A percentile compares a stretch with the other conserved stretches of the same genome.
These are phyloP conservation scores for Aspergillus proliferans DNA, from an alignment of 2,329 filamentous ascomycete species.

Conservation along the genomic window DNA sequence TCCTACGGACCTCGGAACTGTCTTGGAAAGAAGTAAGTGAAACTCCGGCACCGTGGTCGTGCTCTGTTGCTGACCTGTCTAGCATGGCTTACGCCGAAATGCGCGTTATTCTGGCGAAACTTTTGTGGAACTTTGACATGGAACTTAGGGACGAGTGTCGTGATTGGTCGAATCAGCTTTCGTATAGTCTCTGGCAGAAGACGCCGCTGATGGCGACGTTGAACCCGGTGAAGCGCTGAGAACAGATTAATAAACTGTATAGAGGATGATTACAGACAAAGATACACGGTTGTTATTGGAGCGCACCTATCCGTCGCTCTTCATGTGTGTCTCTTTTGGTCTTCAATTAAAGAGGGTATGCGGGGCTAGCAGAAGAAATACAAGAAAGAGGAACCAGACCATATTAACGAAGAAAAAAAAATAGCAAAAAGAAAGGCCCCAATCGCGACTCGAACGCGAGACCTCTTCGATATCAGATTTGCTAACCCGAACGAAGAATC, in stretches of 20 bases:
- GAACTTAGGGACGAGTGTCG: not conserved
- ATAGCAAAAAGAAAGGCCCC: not conserved
- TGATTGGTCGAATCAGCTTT: slow-evolving; percentile 1
- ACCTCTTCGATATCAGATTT: not conserved
- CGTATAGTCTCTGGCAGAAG: slow-evolving; percentile 3
- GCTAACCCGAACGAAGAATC: not conserved
- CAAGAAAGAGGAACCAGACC: not conserved
- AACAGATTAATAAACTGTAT: not conserved
- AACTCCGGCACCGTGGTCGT: too few relatives aligned
- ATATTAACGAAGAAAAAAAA: not conserved
- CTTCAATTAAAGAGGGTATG: too few relatives aligned
- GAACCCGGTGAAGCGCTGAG: not conserved
- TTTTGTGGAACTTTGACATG: slow-evolving; percentile 5
- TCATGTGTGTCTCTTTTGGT: too few relatives aligned
- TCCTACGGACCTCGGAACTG: slow-evolving; percentile 6
- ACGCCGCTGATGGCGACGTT: slow-evolving; percentile 1
- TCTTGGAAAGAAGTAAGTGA: slow-evolving; percentile 7
- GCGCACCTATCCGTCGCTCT: too few relatives aligned
- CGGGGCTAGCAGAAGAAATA: not conserved
- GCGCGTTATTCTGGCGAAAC: slow-evolving; percentile 5
- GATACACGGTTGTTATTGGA: too few relatives aligned
- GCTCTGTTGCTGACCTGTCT: not conserved
- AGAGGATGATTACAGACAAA: too few relatives aligned
- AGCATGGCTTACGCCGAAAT: slow-evolving; percentile 9
- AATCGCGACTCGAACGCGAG: not conserved